A percentile compares a stretch with the other conserved stretches of the same genome.
Conservation (phyloP, 192 early-diverging fungal genomes). For the Gonapodya prolifera region DNA sequence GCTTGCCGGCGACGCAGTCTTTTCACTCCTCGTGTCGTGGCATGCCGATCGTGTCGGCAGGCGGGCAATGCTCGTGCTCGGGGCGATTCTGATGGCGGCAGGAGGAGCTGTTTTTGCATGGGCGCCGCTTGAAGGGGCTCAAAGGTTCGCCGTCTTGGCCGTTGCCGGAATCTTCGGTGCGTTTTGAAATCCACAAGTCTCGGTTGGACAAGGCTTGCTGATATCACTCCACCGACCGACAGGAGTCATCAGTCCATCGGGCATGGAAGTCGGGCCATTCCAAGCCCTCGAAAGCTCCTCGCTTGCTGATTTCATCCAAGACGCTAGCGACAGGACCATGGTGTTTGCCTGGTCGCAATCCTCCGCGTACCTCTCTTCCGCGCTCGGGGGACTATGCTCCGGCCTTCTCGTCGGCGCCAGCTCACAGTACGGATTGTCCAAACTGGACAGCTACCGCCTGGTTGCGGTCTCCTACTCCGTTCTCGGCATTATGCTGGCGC, state of each 20-base stretch:
- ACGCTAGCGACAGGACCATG: background rate
- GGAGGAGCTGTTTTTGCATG: constrained; percentile 11
- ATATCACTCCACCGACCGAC: background rate
- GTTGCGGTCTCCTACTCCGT: constrained; percentile 9
- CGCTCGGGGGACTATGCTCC: constrained; percentile 8
- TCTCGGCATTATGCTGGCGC: constrained; percentile 8
- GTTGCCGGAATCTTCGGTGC: constrained; percentile 12
- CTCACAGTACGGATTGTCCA: background rate
- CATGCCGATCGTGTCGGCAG: constrained; percentile 14
- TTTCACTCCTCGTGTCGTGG: constrained; percentile 10
- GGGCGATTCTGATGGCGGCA: constrained; percentile 10
- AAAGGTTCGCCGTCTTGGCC: constrained; percentile 1
- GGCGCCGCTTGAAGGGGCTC: background rate
- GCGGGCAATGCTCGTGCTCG: constrained; percentile 12
- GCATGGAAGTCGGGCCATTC: constrained; percentile 11
- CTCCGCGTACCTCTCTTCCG: constrained; percentile 12
- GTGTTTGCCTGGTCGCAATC: constrained; percentile 13
- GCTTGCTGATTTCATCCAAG: constrained; percentile 4
- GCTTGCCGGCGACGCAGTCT: constrained; percentile 13
- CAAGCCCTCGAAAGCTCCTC: constrained; percentile 14
- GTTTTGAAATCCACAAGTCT: constrained; percentile 8
- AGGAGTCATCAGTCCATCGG: background rate
- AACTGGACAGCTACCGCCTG: constrained; percentile 11
- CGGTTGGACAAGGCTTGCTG: background rate
- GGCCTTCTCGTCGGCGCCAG: constrained; percentile 3